Evolutionary conservation across 768 basidiomycete genomes (phyloP), one percentile per base, ranked within the genome.

Genomic region (Floccularia luteovirens): DNA sequence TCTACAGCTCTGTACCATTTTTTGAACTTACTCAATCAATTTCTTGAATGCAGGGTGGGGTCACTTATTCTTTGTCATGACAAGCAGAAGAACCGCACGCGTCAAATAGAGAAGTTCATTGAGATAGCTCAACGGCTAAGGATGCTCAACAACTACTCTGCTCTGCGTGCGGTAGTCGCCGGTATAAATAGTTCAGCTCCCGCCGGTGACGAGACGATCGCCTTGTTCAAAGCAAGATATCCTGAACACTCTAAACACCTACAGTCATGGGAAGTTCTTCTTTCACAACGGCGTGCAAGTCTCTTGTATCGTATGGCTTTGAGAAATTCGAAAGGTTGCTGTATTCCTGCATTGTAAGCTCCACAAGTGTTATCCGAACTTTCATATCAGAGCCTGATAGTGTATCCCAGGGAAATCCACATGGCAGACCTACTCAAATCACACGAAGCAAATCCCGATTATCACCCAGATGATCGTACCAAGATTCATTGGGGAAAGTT

Each of bases 401-500:
- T 36, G 38, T 40, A n/a, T 55, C n/a, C n/a, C n/a, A 91, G 89
- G 59, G 92, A 96, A 57, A 85, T 93, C 7, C 90, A 92, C 44
- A 78, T 92, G 51, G 85, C 89, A 28, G 92, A 94, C 55, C 70
- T 97, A 35, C 83, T 92, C 33, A 81, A 80, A 45, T 77, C 90
- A 5, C 82, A 96, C 48, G 88, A 90, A 61, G 85, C 80, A 42
- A 92, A 94, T 45, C 67, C 70, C 2, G 88, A 93, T 49, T 71
- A 76, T 46, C 75, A 76, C 46, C 64, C 77, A 5, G 64, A 72
- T 16, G 82, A 88, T 50, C 67, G 78, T 3, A 65, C 58, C 28
- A 79, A 79, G 54, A 86, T 97, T 39, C 91, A 97, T 52, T 98
- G 94, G 94, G 88, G 83, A 20, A 98, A 98, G 61, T 96, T 87